A percentile compares a stretch with the other conserved stretches of the same genome.
Conservation (phyloP, 257 asterid genomes). For the Solanum lignicaule region DNA sequence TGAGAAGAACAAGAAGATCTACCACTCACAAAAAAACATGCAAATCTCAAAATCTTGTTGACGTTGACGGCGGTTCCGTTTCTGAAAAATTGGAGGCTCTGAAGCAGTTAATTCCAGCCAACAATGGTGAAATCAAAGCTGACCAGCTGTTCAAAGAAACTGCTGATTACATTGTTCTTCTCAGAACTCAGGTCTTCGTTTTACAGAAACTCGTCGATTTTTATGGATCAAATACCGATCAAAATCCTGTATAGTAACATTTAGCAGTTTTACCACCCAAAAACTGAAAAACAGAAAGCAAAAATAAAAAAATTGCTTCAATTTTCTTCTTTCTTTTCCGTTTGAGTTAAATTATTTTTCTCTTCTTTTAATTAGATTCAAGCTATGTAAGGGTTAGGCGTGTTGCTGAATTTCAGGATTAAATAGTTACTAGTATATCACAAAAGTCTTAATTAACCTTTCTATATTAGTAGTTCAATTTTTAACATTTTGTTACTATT, state of each 20-base stretch:
- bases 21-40: slow-evolving; percentile 13
- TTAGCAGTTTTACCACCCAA: background rate
- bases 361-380: background rate
- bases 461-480: background rate
- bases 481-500: background rate
- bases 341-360: background rate
- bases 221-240: slow-evolving; percentile 27
- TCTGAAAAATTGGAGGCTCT: slow-evolving; percentile 70
- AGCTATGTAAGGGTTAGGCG: slow-evolving; percentile 3
- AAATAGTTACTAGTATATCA: background rate
- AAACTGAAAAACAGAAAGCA: background rate
- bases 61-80: slow-evolving; percentile 13
- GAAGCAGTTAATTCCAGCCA: slow-evolving; percentile 46
- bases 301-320: slow-evolving; percentile 1
- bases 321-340: background rate
- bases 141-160: slow-evolving; percentile 68
- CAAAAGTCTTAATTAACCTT: background rate
- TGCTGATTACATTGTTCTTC: slow-evolving; percentile 64
- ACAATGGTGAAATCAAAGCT: slow-evolving; percentile 21
- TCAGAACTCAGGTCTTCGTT: slow-evolving; percentile 58
- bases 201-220: slow-evolving; percentile 62
- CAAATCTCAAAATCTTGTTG: slow-evolving; percentile 7
- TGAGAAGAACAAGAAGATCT: slow-evolving; percentile 26
- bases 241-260: slow-evolving; percentile 34
- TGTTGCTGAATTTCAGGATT: background rate